These are phyloP conservation scores for Kluyveromyces lactis DNA, from an alignment of 805 yeast genomes.

Conservation along the genomic window DNA sequence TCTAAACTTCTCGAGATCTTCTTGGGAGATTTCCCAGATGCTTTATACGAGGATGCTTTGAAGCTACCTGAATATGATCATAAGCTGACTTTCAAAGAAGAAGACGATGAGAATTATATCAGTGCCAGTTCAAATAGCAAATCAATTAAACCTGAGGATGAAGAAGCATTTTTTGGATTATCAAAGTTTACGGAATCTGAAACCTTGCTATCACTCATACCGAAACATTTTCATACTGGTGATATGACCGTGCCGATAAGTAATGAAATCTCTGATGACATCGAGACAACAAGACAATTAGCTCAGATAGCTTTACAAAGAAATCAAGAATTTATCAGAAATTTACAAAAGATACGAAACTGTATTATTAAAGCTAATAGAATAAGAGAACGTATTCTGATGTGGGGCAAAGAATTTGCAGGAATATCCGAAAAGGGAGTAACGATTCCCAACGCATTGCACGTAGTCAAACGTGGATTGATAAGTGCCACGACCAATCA, in stretches of 20 bases:
- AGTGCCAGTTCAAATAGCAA: conserved; percentile 6
- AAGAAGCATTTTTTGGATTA: conserved; percentile 59
- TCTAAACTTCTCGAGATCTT: conserved; percentile 67
- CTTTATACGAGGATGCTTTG: conserved; percentile 54
- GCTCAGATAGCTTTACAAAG: conserved; percentile 75
- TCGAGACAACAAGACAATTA: conserved; percentile 64
- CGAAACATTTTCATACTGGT: conserved; percentile 4
- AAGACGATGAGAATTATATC: conserved; percentile 10
- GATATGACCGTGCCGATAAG: conserved; percentile 25
- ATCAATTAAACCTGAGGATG: conserved; percentile 13
- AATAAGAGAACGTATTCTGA: conserved; percentile 55
- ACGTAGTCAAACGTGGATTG: conserved; percentile 29
- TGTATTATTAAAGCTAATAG: conserved; percentile 75
- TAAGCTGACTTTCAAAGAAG: conserved; percentile 33
- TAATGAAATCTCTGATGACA: conserved; percentile 44
- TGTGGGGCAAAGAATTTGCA: conserved; percentile 83
- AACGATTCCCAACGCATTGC: conserved; percentile 29
- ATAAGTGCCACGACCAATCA: conserved; percentile 30
- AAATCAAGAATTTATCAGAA: conserved; percentile 77
- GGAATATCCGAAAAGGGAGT: conserved; percentile 48
- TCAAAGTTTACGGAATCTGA: conserved; percentile 37
- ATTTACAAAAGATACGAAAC: conserved; percentile 61
- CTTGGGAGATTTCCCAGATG: conserved; percentile 78
- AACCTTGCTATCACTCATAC: conserved; percentile 10
- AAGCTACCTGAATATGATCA: conserved; percentile 66